A percentile compares a stretch with the other conserved stretches of the same genome.
phyloP scores from a whole-genome alignment of 106 monocot species.

The Apostasia ramifera region DNA sequence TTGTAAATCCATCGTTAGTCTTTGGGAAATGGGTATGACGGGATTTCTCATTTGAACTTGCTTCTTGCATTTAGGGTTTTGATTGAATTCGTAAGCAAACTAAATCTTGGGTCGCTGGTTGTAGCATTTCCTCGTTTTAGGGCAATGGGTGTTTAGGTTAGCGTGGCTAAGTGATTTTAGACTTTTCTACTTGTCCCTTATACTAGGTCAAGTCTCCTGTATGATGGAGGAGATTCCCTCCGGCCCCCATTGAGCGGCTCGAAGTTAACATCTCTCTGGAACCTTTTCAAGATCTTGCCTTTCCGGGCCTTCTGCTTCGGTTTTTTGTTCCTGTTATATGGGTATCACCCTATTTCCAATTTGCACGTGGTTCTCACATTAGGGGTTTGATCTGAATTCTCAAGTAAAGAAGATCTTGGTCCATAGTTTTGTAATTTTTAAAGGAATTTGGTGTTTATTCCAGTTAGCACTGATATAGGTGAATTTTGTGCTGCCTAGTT shows the following conservation, averaged over 20 bases:
- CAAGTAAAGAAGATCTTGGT: neutral
- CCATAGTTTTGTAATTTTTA: neutral
- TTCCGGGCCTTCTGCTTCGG: neutral
- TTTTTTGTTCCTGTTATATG: neutral
- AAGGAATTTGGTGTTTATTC: no score
- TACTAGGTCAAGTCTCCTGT: no score
- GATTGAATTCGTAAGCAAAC: neutral
- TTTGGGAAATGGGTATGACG: no score
- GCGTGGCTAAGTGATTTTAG: no score
- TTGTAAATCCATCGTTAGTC: no score
- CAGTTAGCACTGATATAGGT: no score
- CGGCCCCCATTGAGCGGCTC: neutral
- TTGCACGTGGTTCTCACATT: neutral
- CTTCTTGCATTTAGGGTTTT: neutral
- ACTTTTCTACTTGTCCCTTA: no score
- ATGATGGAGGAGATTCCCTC: neutral
- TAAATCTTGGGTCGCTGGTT: neutral
- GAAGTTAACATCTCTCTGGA: neutral
- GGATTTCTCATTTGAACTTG: neutral
- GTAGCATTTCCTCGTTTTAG: no score
- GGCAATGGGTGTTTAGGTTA: no score
- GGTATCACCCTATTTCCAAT: neutral
- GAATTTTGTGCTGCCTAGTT: no score
- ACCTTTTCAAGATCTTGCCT: constrained; percentile 4
- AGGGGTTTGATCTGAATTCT: neutral